Base-by-base conservation (phyloP, 75 land plant species). In the Chamaecyparis obtusa region DNA sequence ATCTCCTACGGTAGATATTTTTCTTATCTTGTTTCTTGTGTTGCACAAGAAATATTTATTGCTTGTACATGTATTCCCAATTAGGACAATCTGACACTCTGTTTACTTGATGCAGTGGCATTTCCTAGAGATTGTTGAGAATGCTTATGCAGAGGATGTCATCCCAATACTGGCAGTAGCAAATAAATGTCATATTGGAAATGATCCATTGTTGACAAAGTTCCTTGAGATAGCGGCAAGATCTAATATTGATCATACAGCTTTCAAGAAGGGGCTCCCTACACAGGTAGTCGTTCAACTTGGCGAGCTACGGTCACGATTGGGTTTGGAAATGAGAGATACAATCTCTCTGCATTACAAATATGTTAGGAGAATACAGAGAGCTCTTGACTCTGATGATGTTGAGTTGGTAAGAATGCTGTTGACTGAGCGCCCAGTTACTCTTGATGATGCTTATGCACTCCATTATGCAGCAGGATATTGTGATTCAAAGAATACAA, bases 261-360 rank as follows among this genome's bases (percentile, higher is more conserved):
- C 89, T 36, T 76, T 98, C 19, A 95, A 94, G 87, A 95, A 96
- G 87, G 94, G 94, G 83, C 89, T 98, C 48, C 94, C 97, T 30
- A 32, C 32, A 69, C 90, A 89, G 67, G 83, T 94, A 32, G 83
- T 86, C 13, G 89, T 85, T 24, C 85, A 87, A 41, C 87, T 95
- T 1, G 75, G 9, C 39, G 90, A 91, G 46, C 72, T 86, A 78
- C 89, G 86, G 5, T 78, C 90, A 30, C 44, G n/a, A 21, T 44
- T 43, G 49, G 83, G 83, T 24, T 76, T 39, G 60, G 35, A 91
- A 37, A 83, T 87, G 17, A 1, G 1, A 30, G 75, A 71, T 3
- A n/a, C 30, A 24, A 51, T 5, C 36, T 54, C 85, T 49, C 4
- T 48, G 19, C 60, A 35, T 19, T 48, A 84, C 13, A 95, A 93